Evolutionary conservation across 163 green algal species (phyloP).

Genomic region (Chloroidium sp.): DNA sequence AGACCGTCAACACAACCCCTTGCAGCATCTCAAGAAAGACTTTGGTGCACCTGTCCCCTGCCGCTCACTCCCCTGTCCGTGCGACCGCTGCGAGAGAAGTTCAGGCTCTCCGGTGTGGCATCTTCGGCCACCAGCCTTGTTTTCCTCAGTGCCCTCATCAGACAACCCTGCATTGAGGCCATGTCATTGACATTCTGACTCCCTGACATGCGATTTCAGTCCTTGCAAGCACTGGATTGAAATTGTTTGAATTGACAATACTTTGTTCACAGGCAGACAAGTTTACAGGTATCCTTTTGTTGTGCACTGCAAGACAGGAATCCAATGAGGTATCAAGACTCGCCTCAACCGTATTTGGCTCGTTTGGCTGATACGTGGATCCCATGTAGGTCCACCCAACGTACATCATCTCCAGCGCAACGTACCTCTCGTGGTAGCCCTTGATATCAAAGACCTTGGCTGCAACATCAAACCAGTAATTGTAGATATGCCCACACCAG

Average conservation of each 20-base stretch:
- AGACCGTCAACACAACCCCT: no score
- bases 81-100: conserved; percentile 72
- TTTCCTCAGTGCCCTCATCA: conserved; percentile 56
- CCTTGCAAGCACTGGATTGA: neutral
- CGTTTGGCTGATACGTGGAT: conserved; percentile 51
- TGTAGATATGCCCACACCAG: no score
- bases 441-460: conserved; percentile 10
- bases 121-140: conserved; percentile 41
- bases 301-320: neutral
- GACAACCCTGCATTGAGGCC: conserved; percentile 31
- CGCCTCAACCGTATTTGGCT: conserved; percentile 63
- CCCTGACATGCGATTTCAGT: neutral
- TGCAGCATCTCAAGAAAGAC: no score
- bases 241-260: no score
- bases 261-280: no score
- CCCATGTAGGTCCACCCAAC: conserved; percentile 72
- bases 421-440: conserved; percentile 49
- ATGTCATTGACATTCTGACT: conserved; percentile 14
- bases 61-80: conserved; percentile 85
- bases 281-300: neutral
- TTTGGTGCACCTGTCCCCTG: conserved; percentile 39
- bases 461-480: neutral
- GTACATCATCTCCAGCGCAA: conserved; percentile 83
- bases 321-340: neutral
- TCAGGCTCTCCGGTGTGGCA: conserved; percentile 28